Evolutionary conservation across 2,329 filamentous ascomycete genomes (phyloP).

Genomic region (Didymella pomorum): DNA sequence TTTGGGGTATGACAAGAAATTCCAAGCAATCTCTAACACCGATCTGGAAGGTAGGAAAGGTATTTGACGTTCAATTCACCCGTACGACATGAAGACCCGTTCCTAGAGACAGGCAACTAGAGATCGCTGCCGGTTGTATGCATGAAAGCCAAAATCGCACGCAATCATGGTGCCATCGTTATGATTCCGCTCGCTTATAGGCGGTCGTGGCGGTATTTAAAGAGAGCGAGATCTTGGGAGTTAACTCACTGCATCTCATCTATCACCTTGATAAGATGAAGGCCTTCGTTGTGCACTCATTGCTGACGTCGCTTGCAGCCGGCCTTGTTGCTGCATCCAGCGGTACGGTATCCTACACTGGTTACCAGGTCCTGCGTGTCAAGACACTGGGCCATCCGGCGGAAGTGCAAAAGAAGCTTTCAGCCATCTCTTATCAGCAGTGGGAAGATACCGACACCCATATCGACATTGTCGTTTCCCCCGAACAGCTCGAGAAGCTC

Average conservation of each 20-base stretch:
- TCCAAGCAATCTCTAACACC: not conserved
- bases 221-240: not conserved
- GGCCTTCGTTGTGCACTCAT: not conserved
- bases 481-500: not conserved
- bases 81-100: not conserved
- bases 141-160: not conserved
- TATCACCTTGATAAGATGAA: not conserved
- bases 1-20: not conserved
- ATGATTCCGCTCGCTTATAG: not conserved
- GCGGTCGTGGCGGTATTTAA: not conserved
- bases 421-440: not conserved
- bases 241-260: not conserved
- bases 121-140: not conserved
- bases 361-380: not conserved
- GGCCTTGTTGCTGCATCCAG: not conserved
- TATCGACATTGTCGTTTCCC: not conserved
- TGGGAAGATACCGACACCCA: not conserved
- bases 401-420: not conserved
- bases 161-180: not conserved
- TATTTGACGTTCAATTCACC: not conserved
- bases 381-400: not conserved
- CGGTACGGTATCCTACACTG: not conserved
- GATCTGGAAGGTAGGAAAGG: not conserved
- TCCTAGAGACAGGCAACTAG: not conserved
- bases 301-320: not conserved